These are phyloP conservation scores for Tuber microsphaerosporum DNA, from an alignment of 495 filamentous ascomycete genomes.

Conservation along the genomic window DNA sequence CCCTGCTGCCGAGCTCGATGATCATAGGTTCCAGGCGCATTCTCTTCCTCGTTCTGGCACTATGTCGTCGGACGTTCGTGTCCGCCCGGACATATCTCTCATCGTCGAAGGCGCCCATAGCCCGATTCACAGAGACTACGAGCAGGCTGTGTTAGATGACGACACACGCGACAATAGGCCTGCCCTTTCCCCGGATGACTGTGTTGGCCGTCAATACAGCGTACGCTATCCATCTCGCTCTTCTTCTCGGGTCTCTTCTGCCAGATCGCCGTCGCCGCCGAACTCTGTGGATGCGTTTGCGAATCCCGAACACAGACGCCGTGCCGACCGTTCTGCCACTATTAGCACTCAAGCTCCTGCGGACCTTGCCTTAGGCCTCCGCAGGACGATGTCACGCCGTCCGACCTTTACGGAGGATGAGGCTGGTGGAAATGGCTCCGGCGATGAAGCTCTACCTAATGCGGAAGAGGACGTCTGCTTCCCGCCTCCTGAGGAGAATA, in stretches of 20 bases:
- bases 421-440: slow-evolving; percentile 18
- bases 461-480: slow-evolving; percentile 92
- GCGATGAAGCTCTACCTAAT: slow-evolving; percentile 35
- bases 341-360: slow-evolving; percentile 36
- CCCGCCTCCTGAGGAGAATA: slow-evolving; percentile 47
- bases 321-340: slow-evolving; percentile 50
- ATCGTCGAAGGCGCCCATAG: slow-evolving; percentile 44
- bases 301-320: slow-evolving; percentile 55
- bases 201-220: slow-evolving; percentile 38
- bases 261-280: slow-evolving; percentile 71
- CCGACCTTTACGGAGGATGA: slow-evolving; percentile 46
- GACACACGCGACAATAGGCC: slow-evolving; percentile 51
- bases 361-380: slow-evolving; percentile 49
- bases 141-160: slow-evolving; percentile 79
- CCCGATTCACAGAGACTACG: slow-evolving; percentile 61
- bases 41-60: slow-evolving; percentile 51
- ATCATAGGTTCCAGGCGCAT: slow-evolving; percentile 74
- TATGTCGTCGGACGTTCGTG: slow-evolving; percentile 45
- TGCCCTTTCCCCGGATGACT: slow-evolving; percentile 46
- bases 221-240: slow-evolving; percentile 49
- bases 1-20: slow-evolving; percentile 82
- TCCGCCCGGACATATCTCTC: slow-evolving; percentile 42
- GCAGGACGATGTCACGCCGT: slow-evolving; percentile 44
- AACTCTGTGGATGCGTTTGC: slow-evolving; percentile 98
- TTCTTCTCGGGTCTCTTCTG: slow-evolving; percentile 43